Base-by-base conservation (phyloP, 169 alveolate species). In the Plasmodium chabaudi region DNA sequence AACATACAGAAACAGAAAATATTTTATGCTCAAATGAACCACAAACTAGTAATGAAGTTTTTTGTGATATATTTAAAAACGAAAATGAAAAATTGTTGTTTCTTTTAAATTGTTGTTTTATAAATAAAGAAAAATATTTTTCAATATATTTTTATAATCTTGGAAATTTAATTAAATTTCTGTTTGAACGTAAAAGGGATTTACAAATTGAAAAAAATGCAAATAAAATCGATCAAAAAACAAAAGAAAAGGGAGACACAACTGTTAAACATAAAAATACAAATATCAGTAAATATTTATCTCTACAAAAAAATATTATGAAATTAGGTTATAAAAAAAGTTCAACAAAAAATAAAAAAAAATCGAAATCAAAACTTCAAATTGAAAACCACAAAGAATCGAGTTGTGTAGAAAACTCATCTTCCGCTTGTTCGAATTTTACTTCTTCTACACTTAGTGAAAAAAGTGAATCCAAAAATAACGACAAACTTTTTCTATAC, bases 291-390 rank as follows among this genome's bases (percentile, higher is more conserved):
- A 82, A 67, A 46, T 82, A 82, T 47, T 70, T 82, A 67, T 82
- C 84, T 9, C 72, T 82, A 13, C 90, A 82, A 56, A 82, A 82
- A 27, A 82, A 82, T 55, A 82, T 82, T 65, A 82, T 82, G 72
- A 82, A 82, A 82, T 65, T 82, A 71, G 82, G 90, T 17, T 82
- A 82, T 61, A 59, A 67, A 60, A 82, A 82, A 17, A 82, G 53
- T 82, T 65, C 39, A n/a, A 21, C 77, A 23, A 82, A 67, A 65
- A 77, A 77, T 47, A 71, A 71, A 82, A 77, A 77, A 67, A 75
- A 75, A 75, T 55, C 71, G 21, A 82, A 82, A 67, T 67, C 67
- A 56, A 67, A 25, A 34, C 49, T 67, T 17, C 67, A 82, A 82
- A 67, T 82, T 19, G 57, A 82, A 82, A 67, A 71, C 46, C 55